These are phyloP conservation scores for Dendrobium nobile DNA, from an alignment of 106 monocot genomes.

Conservation along the genomic window DNA sequence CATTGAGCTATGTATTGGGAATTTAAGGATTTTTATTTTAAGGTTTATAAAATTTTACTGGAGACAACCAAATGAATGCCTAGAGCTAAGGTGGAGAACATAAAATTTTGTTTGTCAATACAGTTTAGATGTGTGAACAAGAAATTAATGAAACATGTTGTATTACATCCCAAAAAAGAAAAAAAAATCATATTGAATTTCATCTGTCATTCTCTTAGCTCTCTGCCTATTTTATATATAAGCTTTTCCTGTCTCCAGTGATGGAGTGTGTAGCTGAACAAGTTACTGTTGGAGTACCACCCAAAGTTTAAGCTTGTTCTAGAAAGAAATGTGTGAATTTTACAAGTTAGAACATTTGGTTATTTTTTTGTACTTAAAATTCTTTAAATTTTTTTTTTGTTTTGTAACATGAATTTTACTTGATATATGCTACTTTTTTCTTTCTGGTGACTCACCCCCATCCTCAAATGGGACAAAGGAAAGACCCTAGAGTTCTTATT, in stretches of 20 bases:
- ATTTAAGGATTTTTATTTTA: neutral
- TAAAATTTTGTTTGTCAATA: slow-evolving; percentile 68
- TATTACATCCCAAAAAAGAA: neutral
- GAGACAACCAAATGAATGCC: slow-evolving; percentile 40
- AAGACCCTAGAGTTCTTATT: slow-evolving; percentile 70
- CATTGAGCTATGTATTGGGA: neutral
- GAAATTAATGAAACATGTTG: slow-evolving; percentile 22
- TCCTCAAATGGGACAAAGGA: slow-evolving; percentile 86
- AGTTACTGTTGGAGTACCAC: slow-evolving; percentile 40
- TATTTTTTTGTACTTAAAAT: neutral
- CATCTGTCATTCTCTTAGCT: neutral
- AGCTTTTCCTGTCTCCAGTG: slow-evolving; percentile 23
- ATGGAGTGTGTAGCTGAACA: slow-evolving; percentile 55
- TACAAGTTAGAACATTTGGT: neutral
- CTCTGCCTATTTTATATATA: neutral
- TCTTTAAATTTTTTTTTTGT: neutral
- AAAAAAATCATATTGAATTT: neutral
- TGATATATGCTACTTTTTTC: neutral
- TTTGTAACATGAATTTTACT: neutral
- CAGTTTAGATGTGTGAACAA: slow-evolving; percentile 65
- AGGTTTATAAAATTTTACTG: slow-evolving; percentile 46
- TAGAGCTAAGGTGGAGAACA: slow-evolving; percentile 73
- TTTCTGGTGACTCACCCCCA: slow-evolving; percentile 70
- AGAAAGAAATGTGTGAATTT: slow-evolving; percentile 54
- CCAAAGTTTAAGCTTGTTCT: slow-evolving; percentile 52